Percentiles rank a stretch among this genome's conserved stretches.
Conservation (phyloP, 2,329 filamentous ascomycete species). For the Ophiostoma sp. region DNA sequence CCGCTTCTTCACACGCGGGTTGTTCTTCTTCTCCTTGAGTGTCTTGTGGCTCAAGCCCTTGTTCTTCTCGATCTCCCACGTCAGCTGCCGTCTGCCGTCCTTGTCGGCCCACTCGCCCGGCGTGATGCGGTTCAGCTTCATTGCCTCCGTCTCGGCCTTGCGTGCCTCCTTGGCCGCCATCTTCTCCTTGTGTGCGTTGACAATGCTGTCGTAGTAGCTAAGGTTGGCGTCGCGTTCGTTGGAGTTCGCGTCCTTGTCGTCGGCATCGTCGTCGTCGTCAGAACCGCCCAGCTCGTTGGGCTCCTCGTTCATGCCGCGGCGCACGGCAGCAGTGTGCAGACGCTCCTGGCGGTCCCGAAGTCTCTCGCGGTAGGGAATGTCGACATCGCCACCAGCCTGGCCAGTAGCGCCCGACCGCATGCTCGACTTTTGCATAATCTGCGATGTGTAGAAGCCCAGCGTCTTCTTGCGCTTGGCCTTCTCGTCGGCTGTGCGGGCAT, state of each 20-base stretch:
- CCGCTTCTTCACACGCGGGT: constrained; percentile 96
- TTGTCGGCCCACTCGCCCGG: constrained; percentile 65
- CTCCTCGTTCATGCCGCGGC: constrained; percentile 47
- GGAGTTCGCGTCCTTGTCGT: constrained; percentile 55
- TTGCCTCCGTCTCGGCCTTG: constrained; percentile 54
- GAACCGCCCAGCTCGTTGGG: constrained; percentile 54
- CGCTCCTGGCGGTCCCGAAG: constrained; percentile 79
- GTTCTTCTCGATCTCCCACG: constrained; percentile 94
- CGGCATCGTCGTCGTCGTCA: constrained; percentile 67
- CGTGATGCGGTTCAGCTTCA: constrained; percentile 58
- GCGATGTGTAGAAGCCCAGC: constrained; percentile 94
- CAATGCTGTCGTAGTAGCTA: constrained; percentile 36
- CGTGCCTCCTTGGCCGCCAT: constrained; percentile 64
- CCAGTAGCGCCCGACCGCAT: constrained; percentile 69
- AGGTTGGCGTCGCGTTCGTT: constrained; percentile 73
- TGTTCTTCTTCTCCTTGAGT: constrained; percentile 81
- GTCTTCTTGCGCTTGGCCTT: constrained; percentile 88
- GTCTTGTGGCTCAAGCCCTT: constrained; percentile 73
- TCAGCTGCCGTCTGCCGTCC: constrained; percentile 88
- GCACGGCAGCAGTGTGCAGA: constrained; percentile 82
- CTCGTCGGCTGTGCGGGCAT: constrained; percentile 71
- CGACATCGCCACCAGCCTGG: constrained; percentile 71
- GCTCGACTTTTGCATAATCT: constrained; percentile 91
- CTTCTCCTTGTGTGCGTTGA: constrained; percentile 47
- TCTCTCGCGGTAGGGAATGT: constrained; percentile 84